Percentiles rank a stretch among this genome's conserved stretches.
Conservation (phyloP, 768 basidiomycete genomes). For the Dentipellis sp. region DNA sequence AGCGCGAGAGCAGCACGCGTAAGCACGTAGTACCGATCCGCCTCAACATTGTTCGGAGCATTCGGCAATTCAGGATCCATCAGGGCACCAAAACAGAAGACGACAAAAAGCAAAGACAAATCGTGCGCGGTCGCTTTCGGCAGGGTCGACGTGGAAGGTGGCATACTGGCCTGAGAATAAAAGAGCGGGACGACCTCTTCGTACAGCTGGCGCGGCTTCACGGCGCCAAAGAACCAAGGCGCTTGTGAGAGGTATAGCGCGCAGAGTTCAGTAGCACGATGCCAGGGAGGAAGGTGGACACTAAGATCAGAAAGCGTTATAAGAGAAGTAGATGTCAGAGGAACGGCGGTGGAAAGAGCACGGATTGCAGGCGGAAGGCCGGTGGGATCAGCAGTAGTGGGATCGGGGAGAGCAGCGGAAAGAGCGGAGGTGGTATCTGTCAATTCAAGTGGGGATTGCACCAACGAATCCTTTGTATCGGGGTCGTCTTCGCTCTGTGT, state of each 20-base stretch:
- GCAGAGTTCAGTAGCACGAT: constrained; percentile 46
- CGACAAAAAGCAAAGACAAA: constrained; percentile 2
- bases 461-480: no score
- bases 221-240: constrained; percentile 73
- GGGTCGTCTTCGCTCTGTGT: constrained; percentile 4
- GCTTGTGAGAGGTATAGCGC: constrained; percentile 72
- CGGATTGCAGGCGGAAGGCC: constrained; percentile 1
- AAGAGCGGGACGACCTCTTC: constrained; percentile 59
- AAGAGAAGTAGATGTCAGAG: background rate
- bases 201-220: constrained; percentile 51
- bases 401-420: background rate
- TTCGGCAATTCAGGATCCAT: constrained; percentile 15
- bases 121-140: constrained; percentile 5
- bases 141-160: background rate
- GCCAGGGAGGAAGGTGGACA: constrained; percentile 48
- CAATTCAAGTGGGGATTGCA: no score
- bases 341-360: constrained; percentile 6
- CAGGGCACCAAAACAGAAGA: constrained; percentile 6
- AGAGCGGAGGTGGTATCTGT: background rate
- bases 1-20: constrained; percentile 57
- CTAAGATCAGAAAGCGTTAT: constrained; percentile 18
- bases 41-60: constrained; percentile 41
- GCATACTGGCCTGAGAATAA: constrained; percentile 39
- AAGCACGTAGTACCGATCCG: constrained; percentile 46
- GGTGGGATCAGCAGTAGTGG: background rate